Percentiles rank a stretch among this genome's conserved stretches.
Evolutionary conservation across 192 early-diverging fungal species (phyloP).

Genomic region (Phlyctochytrium planicorne): DNA sequence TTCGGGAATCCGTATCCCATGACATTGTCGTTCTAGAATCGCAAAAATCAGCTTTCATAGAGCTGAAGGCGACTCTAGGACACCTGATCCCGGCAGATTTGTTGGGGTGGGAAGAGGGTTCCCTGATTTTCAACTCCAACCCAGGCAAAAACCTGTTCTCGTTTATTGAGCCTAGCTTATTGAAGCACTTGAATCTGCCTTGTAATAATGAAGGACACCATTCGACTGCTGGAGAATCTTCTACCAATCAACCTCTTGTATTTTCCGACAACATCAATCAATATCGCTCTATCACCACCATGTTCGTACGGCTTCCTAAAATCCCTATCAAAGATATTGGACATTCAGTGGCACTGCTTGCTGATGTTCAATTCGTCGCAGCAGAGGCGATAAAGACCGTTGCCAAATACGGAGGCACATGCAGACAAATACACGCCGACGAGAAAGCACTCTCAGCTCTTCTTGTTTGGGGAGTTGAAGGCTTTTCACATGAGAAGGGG

Average conservation of each 20-base stretch:
- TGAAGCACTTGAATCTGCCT: not conserved
- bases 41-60: not conserved
- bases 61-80: not conserved
- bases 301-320: not conserved
- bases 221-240: no score
- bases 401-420: slow-evolving; percentile 20
- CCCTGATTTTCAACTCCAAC: not conserved
- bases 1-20: no score
- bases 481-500: slow-evolving; percentile 35
- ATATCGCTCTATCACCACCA: not conserved
- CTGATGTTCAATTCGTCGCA: not conserved
- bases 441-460: slow-evolving; percentile 37
- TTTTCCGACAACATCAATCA: not conserved
- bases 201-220: no score
- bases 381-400: not conserved
- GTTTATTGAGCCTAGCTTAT: not conserved
- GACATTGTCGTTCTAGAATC: not conserved
- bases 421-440: slow-evolving; percentile 36
- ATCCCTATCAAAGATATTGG: no score
- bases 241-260: no score
- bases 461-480: slow-evolving; percentile 37
- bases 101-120: not conserved
- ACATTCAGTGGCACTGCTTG: not conserved
- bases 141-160: no score
- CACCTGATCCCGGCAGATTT: not conserved